Evolutionary conservation across 2,329 filamentous ascomycete genomes (phyloP).

Genomic region (Beauveria asiatica): DNA sequence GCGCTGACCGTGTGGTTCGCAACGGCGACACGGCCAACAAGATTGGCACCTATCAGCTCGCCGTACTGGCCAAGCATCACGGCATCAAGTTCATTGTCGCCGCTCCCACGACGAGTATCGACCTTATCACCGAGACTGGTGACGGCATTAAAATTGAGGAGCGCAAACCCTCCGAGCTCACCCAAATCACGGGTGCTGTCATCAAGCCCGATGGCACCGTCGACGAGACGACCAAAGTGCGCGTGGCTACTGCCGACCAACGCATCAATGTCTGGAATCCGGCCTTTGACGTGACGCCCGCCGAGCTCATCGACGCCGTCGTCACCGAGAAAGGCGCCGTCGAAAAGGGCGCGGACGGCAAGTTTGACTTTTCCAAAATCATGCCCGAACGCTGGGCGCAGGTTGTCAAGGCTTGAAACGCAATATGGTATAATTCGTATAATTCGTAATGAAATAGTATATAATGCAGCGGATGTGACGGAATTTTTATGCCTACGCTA

Average conservation of each 20-base stretch:
- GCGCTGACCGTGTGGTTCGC: conserved; percentile 87
- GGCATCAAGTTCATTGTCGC: conserved; percentile 92
- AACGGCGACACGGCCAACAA: conserved; percentile 99
- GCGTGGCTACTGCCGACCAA: conserved; percentile 70
- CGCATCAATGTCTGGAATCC: conserved; percentile 91
- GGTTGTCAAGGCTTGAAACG: conserved; percentile 13
- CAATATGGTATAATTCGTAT: neutral
- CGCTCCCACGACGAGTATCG: conserved; percentile 89
- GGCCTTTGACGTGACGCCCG: conserved; percentile 90
- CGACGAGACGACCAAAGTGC: conserved; percentile 53
- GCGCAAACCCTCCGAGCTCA: conserved; percentile 72
- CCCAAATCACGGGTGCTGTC: conserved; percentile 70
- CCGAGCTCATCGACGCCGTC: conserved; percentile 81
- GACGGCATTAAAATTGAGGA: conserved; percentile 84
- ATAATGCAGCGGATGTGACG: neutral
- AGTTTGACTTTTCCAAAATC: conserved; percentile 55
- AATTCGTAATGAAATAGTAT: neutral
- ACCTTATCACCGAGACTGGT: conserved; percentile 70
- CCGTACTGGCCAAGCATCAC: conserved; percentile 82
- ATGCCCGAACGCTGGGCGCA: conserved; percentile 48
- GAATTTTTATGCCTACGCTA: neutral
- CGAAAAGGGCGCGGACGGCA: conserved; percentile 62
- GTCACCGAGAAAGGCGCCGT: conserved; percentile 88
- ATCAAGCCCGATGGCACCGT: conserved; percentile 55
- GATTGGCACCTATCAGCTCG: conserved; percentile 88